Conservation (phyloP, 2,329 filamentous ascomycete genomes). For the Talaromyces sp. region DNA sequence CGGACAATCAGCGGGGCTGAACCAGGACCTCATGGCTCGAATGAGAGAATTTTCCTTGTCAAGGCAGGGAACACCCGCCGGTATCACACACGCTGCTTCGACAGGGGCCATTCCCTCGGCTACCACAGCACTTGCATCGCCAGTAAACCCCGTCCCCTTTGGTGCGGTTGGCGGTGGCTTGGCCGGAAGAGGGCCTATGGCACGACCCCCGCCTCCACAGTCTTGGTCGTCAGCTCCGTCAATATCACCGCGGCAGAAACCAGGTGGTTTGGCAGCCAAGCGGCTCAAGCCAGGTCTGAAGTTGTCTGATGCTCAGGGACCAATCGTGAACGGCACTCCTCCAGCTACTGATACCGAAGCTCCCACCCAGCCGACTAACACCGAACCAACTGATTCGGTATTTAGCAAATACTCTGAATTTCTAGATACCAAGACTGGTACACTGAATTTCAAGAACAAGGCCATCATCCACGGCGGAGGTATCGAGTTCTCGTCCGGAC, state of each 20-base stretch:
- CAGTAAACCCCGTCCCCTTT: conserved; percentile 12
- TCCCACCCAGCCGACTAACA: conserved; percentile 13
- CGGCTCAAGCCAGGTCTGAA: conserved; percentile 43
- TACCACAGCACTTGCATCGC: conserved; percentile 9
- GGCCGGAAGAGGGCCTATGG: conserved; percentile 22
- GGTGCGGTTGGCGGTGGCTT: conserved; percentile 25
- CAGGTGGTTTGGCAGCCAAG: conserved; percentile 43
- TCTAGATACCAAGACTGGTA: conserved; percentile 86
- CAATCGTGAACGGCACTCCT: conserved; percentile 44
- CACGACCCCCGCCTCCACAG: conserved; percentile 23
- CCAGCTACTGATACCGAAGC: conserved; percentile 15
- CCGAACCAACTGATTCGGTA: conserved; percentile 34
- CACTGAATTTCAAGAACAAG: conserved; percentile 86
- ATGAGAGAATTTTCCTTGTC: conserved; percentile 66
- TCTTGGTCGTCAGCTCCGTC: conserved; percentile 28
- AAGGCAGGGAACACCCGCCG: conserved; percentile 51
- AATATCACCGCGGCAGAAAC: conserved; percentile 36
- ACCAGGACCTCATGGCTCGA: conserved; percentile 60
- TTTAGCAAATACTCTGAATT: conserved; percentile 71
- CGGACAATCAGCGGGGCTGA: conserved; percentile 45
- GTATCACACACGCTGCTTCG: conserved; percentile 26
- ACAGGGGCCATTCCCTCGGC: conserved; percentile 26
- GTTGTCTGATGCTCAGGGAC: conserved; percentile 43
- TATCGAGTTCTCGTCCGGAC: conserved; percentile 86
- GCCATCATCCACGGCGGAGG: conserved; percentile 83